Base-by-base conservation (phyloP, 495 filamentous ascomycete species). In the Penicillium herquei region DNA sequence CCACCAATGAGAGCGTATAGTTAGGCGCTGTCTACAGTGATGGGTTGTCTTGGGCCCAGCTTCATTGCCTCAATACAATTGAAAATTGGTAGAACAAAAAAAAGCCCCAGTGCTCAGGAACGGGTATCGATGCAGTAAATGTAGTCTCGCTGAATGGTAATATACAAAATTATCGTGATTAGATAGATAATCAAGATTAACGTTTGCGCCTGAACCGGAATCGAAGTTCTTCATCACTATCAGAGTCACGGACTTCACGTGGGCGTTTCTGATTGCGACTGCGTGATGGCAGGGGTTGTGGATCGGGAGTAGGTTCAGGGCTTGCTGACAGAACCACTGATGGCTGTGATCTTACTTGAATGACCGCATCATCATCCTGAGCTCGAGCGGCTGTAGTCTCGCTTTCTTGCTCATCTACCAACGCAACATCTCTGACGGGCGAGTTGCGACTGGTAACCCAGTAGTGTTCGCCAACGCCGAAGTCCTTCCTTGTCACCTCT, bases 391-490 rank as follows among this genome's bases (percentile, higher is more conserved):
- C 39, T 48, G 18, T 30, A 41, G 49, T 8, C 11, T 16, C 21
- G 40, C 14, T 39, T 56, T 67, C 43, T 46, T 37, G 45, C 56
- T 69, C 17, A 12, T 12, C 39, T 12, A n/a, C 18, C 31, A 30
- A 31, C 16, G 11, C 40, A 6, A 35, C 31, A 7, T 30, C 35
- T 14, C 40, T 35, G 4, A 8, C 63, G 8, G 67, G 42, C 46
- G 63, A 54, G 56, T 66, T 57, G 40, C 49, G 34, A 54, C 72
- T 76, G 46, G 63, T 69, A 30, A 81, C 52, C 88, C 89, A 96
- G 70, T 92, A 90, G 39, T 88, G 84, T 39, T 96, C 88, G 0
- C 92, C 92, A 49, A 96, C 85, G 1, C 91, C 91, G 63, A 88
- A 92, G 51, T 87, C 85, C 59, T 89, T 91, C 47, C 82, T 81